Base-by-base conservation (phyloP, 2,329 filamentous ascomycete genomes). In the Colletotrichum sp. region DNA sequence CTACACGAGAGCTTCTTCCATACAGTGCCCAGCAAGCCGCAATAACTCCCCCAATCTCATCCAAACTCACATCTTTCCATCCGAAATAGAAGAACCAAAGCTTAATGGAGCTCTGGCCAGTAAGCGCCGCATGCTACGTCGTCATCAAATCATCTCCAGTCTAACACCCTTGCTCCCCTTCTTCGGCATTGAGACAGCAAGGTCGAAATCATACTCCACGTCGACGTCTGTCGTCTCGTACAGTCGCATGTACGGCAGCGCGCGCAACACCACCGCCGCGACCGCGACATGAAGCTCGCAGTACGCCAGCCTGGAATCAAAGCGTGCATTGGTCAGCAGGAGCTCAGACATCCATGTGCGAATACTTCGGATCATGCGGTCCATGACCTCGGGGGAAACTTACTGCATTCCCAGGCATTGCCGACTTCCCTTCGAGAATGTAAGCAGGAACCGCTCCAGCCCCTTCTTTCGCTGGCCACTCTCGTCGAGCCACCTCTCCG, bases 171-270 rank as follows among this genome's bases (percentile, higher is more conserved):
- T 76, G 39, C 74, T 74, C n/a, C 55, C 67, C 39, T 52, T 68
- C 36, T 63, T 59, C 12, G 77, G 73, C 76, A 79, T 67, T 18
- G 79, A 76, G 5, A 79, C 71, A 9, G 80, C 60, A 73, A 80
- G 75, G 64, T 82, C 80, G 34, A 79, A 77, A 43, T 82, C 79
- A 65, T 82, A 82, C 32, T 67, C 69, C 28, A 82, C 71, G 43
- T 82, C 82, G 13, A 79, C 77, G 28, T 77, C 68, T 3, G 78
- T 79, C 1, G 82, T 83, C 48, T 83, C 80, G 43, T 78, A 78
- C 9, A 83, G 77, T 55, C 71, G 72, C 78, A 81, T 78, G 16
- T 78, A 72, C 16, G 80, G 81, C 15, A 81, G 55, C 3, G 81
- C 80, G 9, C 80, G 79, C 34, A 82, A 65, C 15, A 77, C 76